A percentile compares a stretch with the other conserved stretches of the same genome.
Evolutionary conservation across 2,329 filamentous ascomycete species (phyloP).

Genomic region (Diaporthe australafricana): DNA sequence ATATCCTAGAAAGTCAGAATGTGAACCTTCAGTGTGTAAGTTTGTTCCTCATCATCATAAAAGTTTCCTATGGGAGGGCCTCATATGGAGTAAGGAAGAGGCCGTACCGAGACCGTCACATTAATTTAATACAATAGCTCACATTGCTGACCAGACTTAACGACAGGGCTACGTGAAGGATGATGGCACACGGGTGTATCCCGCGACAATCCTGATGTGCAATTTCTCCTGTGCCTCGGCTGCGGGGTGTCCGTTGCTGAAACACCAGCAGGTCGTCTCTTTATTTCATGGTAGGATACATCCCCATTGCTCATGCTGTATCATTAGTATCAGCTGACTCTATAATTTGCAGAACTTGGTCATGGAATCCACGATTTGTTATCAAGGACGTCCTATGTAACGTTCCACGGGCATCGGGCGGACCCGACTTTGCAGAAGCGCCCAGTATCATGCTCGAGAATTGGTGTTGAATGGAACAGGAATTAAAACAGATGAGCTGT

Average conservation of each 20-base stretch:
- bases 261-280: not conserved
- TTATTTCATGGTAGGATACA: not conserved
- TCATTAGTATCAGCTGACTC: not conserved
- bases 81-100: no score
- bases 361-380: not conserved
- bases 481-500: not conserved
- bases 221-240: not conserved
- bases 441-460: not conserved
- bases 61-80: no score
- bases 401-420: not conserved
- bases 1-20: not conserved
- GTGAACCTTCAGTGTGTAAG: not conserved
- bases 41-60: no score
- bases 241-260: not conserved
- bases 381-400: not conserved
- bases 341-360: not conserved
- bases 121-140: no score
- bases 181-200: not conserved
- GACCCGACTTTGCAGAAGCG: not conserved
- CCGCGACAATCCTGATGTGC: not conserved
- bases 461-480: not conserved
- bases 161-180: not conserved
- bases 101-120: no score
- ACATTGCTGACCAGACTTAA: not conserved
- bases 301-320: not conserved